These are phyloP conservation scores for Ustilago nuda DNA, from an alignment of 1,284 basidiomycete species.

Conservation along the genomic window DNA sequence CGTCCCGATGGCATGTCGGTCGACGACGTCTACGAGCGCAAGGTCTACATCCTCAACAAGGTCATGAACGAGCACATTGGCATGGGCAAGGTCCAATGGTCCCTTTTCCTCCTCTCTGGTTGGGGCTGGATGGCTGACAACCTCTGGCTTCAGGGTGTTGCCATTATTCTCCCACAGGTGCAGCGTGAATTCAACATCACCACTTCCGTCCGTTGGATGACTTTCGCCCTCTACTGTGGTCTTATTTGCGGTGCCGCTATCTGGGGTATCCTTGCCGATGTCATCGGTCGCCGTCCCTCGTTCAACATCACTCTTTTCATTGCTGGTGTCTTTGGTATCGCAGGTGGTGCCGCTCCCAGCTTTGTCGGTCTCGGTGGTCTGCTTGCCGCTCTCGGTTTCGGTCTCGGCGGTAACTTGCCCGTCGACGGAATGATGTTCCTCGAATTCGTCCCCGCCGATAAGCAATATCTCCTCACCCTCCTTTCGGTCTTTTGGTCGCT, in stretches of 20 bases:
- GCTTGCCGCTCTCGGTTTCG: slow-evolving; percentile 63
- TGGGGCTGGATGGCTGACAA: slow-evolving; percentile 66
- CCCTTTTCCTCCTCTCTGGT: slow-evolving; percentile 58
- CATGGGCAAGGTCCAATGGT: slow-evolving; percentile 65
- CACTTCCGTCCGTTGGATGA: slow-evolving; percentile 58
- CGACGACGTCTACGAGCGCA: slow-evolving; percentile 63
- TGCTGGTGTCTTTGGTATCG: slow-evolving; percentile 67
- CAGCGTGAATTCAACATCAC: slow-evolving; percentile 59
- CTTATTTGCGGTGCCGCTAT: slow-evolving; percentile 65
- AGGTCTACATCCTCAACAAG: slow-evolving; percentile 67
- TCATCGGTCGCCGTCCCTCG: slow-evolving; percentile 65
- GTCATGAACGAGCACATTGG: slow-evolving; percentile 68
- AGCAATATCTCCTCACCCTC: slow-evolving; percentile 65
- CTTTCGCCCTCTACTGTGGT: slow-evolving; percentile 63
- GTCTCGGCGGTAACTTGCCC: slow-evolving; percentile 67
- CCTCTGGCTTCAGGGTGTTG: slow-evolving; percentile 66
- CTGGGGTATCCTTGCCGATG: slow-evolving; percentile 67
- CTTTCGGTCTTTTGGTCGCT: slow-evolving; percentile 68
- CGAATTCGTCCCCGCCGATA: slow-evolving; percentile 65
- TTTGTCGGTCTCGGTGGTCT: slow-evolving; percentile 65
- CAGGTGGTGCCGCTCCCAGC: slow-evolving; percentile 60
- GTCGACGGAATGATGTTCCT: slow-evolving; percentile 69
- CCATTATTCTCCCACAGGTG: slow-evolving; percentile 64
- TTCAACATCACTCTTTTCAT: slow-evolving; percentile 68
- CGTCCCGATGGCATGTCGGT: slow-evolving; percentile 49